A percentile compares a stretch with the other conserved stretches of the same genome.
phyloP scores from a whole-genome alignment of 805 yeast genomes.

The Pichia ethanolica region DNA sequence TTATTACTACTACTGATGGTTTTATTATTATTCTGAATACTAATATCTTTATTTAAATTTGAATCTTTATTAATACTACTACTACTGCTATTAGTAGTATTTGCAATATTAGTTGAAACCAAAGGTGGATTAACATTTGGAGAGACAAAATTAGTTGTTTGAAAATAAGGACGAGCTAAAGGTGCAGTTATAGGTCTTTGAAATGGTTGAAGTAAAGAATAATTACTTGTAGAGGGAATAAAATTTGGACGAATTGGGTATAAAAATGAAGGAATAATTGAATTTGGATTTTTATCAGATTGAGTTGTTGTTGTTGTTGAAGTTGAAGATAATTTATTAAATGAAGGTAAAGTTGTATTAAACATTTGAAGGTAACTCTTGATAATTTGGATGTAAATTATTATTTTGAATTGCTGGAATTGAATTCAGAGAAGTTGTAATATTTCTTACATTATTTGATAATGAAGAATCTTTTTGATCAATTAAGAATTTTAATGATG shows the following conservation, averaged over 20 bases:
- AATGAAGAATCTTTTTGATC: not conserved
- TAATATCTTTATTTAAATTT: not conserved
- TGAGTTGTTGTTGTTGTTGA: not conserved
- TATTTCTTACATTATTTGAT: not conserved
- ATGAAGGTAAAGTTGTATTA: not conserved
- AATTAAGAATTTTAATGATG: not conserved
- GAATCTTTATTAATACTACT: not conserved
- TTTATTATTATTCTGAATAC: not conserved
- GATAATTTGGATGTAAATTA: not conserved
- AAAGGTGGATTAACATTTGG: not conserved
- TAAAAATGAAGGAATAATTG: not conserved
- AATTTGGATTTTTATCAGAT: not conserved
- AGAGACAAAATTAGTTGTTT: not conserved
- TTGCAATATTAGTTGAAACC: not conserved
- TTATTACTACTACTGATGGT: not conserved
- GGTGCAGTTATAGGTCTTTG: constrained; percentile 1
- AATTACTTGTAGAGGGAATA: not conserved
- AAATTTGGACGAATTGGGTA: not conserved
- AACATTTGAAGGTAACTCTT: not conserved
- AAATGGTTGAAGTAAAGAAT: not conserved
- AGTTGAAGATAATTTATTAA: not conserved
- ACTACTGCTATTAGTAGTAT: not conserved
- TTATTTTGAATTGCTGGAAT: not conserved
- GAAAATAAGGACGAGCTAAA: constrained; percentile 7
- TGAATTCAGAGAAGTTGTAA: not conserved